These are phyloP conservation scores for Tolypocladium sp. DNA, from an alignment of 2,329 filamentous ascomycete species.

Conservation along the genomic window DNA sequence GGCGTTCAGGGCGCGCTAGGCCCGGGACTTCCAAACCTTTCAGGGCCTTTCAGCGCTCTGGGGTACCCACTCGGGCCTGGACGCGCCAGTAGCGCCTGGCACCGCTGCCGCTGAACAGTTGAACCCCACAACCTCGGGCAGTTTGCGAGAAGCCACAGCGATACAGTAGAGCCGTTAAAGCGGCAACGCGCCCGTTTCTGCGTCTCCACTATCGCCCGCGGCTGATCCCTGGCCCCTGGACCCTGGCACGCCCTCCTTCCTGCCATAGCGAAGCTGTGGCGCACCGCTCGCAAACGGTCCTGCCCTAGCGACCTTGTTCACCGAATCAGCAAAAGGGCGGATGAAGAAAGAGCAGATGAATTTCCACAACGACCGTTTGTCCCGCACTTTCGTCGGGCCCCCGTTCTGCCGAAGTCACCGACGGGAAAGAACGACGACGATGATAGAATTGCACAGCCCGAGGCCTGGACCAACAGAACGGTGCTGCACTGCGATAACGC, in stretches of 20 bases:
- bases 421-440: no score
- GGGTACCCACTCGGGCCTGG: no score
- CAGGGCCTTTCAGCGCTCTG: no score
- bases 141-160: neutral
- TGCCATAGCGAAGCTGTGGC: neutral
- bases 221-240: neutral
- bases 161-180: neutral
- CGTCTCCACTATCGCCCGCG: neutral
- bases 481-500: neutral
- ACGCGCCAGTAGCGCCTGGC: neutral
- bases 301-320: neutral
- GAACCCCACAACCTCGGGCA: no score
- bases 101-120: neutral
- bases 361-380: neutral
- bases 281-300: neutral
- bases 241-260: neutral
- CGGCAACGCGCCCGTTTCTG: neutral
- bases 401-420: neutral
- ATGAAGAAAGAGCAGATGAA: neutral
- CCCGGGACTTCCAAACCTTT: no score
- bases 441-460: neutral
- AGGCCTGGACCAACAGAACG: neutral
- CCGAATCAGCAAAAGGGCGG: neutral
- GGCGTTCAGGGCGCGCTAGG: neutral
- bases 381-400: neutral